Conservation (phyloP, 225 moss, liverwort and hornwort species). For the Rhytidiadelphus loreus region DNA sequence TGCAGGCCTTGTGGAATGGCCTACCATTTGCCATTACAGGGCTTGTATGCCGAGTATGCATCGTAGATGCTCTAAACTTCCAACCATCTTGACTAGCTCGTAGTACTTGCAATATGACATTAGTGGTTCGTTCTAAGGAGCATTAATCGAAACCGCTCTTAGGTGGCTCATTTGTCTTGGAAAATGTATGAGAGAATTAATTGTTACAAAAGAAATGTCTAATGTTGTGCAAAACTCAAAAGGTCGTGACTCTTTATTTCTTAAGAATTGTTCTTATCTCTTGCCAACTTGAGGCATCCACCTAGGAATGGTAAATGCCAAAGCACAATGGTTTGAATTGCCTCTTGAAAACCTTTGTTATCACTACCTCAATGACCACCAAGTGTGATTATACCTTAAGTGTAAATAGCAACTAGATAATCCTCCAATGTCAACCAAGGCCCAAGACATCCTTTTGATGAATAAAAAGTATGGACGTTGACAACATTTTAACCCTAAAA, state of each 20-base stretch:
- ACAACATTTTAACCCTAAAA: too few relatives aligned
- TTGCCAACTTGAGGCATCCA: neutral
- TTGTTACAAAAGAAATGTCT: neutral
- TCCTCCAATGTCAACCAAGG: accelerated
- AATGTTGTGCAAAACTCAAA: neutral
- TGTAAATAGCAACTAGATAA: neutral
- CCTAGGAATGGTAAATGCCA: neutral
- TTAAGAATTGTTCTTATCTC: neutral
- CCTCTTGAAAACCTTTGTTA: neutral
- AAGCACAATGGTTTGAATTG: neutral
- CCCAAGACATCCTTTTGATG: neutral
- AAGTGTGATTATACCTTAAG: neutral
- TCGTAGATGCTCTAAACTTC: too few relatives aligned
- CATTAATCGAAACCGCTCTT: neutral
- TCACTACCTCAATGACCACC: neutral
- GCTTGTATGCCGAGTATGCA: too few relatives aligned
- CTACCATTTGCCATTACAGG: too few relatives aligned
- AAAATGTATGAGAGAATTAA: neutral
- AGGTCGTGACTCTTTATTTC: neutral
- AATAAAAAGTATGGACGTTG: neutral
- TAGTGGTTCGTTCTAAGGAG: too few relatives aligned
- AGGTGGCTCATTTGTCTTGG: neutral
- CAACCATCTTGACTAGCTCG: too few relatives aligned
- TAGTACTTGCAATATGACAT: too few relatives aligned
- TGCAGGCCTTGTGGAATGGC: too few relatives aligned